Base-by-base conservation (phyloP, 768 basidiomycete species). In the Coprinellus aureogranulatus region DNA sequence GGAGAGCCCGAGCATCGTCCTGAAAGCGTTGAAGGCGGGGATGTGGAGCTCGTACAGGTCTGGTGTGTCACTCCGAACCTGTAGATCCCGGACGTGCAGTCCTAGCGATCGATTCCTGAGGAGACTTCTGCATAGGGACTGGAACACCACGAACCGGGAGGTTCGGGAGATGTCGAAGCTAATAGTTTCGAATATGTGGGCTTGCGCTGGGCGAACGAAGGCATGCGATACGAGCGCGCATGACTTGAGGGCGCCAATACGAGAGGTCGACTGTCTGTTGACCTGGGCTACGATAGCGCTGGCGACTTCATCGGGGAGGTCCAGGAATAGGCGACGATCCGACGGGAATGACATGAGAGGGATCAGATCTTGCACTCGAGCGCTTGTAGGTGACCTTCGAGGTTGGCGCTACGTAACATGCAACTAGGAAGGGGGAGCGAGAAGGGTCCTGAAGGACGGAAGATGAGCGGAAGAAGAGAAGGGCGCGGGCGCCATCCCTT, bases 91-190 rank as follows among this genome's bases (percentile, higher is more conserved):
- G 9, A 52, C 34, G 22, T 52, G 22, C 2, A 39, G 30, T 22
- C 31, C 50, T 37, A 52, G 34, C 4, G 20, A 2, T n/a, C 50
- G 5, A 34, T 52, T 52, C 50, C 23, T 52, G 18, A 52, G 22
- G 5, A 52, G 30, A n/a, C 28, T 52, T 27, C 20, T 12, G 50
- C 50, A 52, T 31, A 52, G 50, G 5, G 50, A 52, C 22, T 52
- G 50, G 30, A 52, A 52, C 5, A 39, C 50, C 6, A 52, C 31
- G 50, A 52, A 52, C 9, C 50, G 20, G 12, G 50, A 52, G 5
- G 50, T 52, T 4, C 50, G 30, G 20, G 50, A 52, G 30, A 52
- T 52, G 34, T 52, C 50, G 50, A 52, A 52, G 30, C 39, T 52
- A 16, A 52, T 52, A 3, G 9, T 37, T n/a, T 28, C 27, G 22